Conservation (phyloP, 768 basidiomycete genomes). For the Nidula microcarpa region DNA sequence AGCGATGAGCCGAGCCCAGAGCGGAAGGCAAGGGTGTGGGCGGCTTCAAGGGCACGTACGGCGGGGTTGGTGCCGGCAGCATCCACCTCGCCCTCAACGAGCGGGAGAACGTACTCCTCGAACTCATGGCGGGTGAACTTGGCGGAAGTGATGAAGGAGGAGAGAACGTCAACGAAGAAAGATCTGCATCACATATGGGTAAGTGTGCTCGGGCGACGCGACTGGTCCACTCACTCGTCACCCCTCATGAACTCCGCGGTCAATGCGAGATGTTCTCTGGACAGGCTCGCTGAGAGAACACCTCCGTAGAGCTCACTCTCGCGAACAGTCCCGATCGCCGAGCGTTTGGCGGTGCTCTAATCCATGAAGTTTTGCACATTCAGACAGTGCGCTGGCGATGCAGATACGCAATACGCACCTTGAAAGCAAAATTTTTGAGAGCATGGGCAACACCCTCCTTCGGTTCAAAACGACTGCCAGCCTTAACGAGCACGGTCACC, state of each 20-base stretch:
- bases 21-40: conserved; percentile 92
- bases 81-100: conserved; percentile 67
- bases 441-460: conserved; percentile 90
- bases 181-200: conserved; percentile 39
- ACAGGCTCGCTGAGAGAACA: conserved; percentile 78
- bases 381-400: not conserved
- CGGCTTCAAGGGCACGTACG: conserved; percentile 76
- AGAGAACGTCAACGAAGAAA: conserved; percentile 88
- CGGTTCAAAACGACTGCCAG: conserved; percentile 85
- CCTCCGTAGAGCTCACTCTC: conserved; percentile 95
- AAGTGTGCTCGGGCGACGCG: conserved; percentile 1
- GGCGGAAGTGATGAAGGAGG: conserved; percentile 79
- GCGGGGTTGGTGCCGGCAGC: conserved; percentile 59
- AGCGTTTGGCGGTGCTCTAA: conserved; percentile 83
- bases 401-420: conserved; percentile 52
- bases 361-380: not conserved
- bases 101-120: conserved; percentile 68
- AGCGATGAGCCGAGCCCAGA: conserved; percentile 88
- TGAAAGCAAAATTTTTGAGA: conserved; percentile 98
- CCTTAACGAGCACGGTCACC: conserved; percentile 89
- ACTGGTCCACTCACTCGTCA: conserved; percentile 76
- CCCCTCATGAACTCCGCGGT: conserved; percentile 94
- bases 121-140: conserved; percentile 80
- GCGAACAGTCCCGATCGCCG: conserved; percentile 85
- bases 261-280: conserved; percentile 87